Conservation (phyloP, 495 filamentous ascomycete species). For the Trichoderma asperelloides region DNA sequence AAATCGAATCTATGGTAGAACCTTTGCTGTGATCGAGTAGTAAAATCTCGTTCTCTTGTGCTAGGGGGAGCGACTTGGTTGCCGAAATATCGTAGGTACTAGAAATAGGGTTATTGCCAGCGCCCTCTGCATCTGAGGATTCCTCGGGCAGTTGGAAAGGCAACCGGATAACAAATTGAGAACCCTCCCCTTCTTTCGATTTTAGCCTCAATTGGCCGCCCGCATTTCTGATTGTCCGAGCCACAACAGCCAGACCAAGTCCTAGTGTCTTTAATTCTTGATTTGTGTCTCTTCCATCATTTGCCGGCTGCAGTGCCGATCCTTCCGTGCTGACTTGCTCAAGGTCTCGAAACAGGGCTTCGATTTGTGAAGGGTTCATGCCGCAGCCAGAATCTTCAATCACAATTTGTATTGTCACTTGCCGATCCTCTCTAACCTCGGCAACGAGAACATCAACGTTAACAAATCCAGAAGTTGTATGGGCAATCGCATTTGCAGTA, state of each 20-base stretch:
- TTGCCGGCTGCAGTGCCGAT: conserved; percentile 22
- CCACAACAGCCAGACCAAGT: conserved; percentile 78
- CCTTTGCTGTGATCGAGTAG: conserved; percentile 41
- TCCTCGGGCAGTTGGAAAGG: conserved; percentile 56
- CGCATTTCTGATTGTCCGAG: conserved; percentile 80
- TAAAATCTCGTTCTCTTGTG: conserved; percentile 44
- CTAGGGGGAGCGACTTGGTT: conserved; percentile 18
- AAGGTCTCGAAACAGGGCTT: conserved; percentile 73
- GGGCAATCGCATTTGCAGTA: conserved; percentile 76
- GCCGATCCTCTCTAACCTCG: conserved; percentile 26
- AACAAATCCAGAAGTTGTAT: conserved; percentile 63
- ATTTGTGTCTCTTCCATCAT: conserved; percentile 21
- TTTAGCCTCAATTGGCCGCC: conserved; percentile 82
- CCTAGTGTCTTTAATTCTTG: conserved; percentile 50
- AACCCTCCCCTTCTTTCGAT: conserved; percentile 79
- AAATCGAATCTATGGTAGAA: conserved; percentile 8
- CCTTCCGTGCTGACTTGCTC: conserved; percentile 71
- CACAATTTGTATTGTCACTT: conserved; percentile 59
- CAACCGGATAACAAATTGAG: conserved; percentile 66
- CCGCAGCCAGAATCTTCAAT: conserved; percentile 75
- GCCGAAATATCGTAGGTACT: neutral
- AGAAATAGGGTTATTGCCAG: neutral
- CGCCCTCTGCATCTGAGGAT: conserved; percentile 16
- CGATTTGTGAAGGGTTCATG: conserved; percentile 63
- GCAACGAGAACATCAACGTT: conserved; percentile 58